These are phyloP conservation scores for Fusarium sp. DNA, from an alignment of 2,329 filamentous ascomycete species.

Conservation along the genomic window DNA sequence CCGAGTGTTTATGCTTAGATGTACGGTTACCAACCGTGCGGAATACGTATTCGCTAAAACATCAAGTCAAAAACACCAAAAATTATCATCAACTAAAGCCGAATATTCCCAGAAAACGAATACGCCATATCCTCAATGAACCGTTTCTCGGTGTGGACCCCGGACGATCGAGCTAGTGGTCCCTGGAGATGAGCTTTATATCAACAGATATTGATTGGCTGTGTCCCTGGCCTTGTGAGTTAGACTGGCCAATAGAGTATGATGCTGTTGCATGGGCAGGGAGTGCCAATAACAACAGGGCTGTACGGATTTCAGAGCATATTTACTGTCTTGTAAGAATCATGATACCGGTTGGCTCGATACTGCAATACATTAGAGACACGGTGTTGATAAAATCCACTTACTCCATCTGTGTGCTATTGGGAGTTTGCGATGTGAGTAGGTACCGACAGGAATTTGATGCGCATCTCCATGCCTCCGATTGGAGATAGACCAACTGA, in stretches of 20 bases:
- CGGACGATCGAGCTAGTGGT: slow-evolving; percentile 34
- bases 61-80: neutral
- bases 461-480: slow-evolving; percentile 14
- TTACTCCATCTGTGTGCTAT: slow-evolving; percentile 1
- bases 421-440: slow-evolving; percentile 4
- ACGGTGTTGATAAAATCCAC: neutral
- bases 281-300: slow-evolving; percentile 16
- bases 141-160: slow-evolving; percentile 26
- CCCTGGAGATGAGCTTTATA: slow-evolving; percentile 27
- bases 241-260: slow-evolving; percentile 29
- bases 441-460: slow-evolving; percentile 3
- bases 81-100: neutral
- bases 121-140: slow-evolving; percentile 39
- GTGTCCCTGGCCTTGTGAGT: slow-evolving; percentile 29
- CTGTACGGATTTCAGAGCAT: slow-evolving; percentile 18
- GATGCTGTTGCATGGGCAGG: slow-evolving; percentile 9
- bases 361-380: neutral
- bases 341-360: too few species aligned
- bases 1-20: neutral
- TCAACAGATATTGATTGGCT: slow-evolving; percentile 25
- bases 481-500: slow-evolving; percentile 5
- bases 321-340: neutral
- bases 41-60: slow-evolving; percentile 16
- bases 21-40: too few species aligned
- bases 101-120: slow-evolving; percentile 40